Base-by-base conservation (phyloP, 768 basidiomycete genomes). In the Tricholoma matsutake region DNA sequence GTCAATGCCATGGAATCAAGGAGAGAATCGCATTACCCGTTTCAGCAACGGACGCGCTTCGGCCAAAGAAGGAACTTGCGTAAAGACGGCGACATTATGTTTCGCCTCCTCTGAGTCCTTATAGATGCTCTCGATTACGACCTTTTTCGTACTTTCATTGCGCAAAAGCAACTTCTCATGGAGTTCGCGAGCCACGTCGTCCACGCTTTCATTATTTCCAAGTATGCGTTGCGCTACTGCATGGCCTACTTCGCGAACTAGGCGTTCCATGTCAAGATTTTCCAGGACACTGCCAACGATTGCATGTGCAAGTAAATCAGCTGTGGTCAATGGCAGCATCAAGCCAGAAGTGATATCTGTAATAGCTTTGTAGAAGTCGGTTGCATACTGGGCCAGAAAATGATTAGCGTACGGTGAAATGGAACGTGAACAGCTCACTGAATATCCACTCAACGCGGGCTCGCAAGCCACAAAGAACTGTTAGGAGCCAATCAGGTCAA, bases 381-480 rank as follows among this genome's bases (percentile, higher is more conserved):
- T 95, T 10, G 93, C 92, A 75, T 88, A 93, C 91, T 92, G 37
- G 57, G 34, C 58, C 25, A 39, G 54, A 34, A n/a, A 47, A 43
- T 25, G 2, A 20, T n/a, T 47, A 29, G 41, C 37, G 35, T 20
- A 16, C 31, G 56, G 28, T 16, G 54, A 66, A 66, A 45, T 39
- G 61, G 60, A 61, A 47, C 64, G 31, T 39, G 32, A 59, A 29
- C 20, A 14, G 71, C 88, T 69, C 67, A 93, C 92, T 60, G 89
- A 91, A 70, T 96, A 96, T 47, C 94, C 93, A 64, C 92, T 94
- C 61, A 96, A 80, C 5, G 94, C 95, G 59, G 96, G 96, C 74
- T 98, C 96, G 76, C 96, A 98, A 29, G 96, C 96, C n/a, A 98
- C 96, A 72, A 97, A 95, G 78, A 98, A 98, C 94, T 97, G 72